phyloP scores from a whole-genome alignment of 2,329 filamentous ascomycete genomes.

The Cladosporium sp. region DNA sequence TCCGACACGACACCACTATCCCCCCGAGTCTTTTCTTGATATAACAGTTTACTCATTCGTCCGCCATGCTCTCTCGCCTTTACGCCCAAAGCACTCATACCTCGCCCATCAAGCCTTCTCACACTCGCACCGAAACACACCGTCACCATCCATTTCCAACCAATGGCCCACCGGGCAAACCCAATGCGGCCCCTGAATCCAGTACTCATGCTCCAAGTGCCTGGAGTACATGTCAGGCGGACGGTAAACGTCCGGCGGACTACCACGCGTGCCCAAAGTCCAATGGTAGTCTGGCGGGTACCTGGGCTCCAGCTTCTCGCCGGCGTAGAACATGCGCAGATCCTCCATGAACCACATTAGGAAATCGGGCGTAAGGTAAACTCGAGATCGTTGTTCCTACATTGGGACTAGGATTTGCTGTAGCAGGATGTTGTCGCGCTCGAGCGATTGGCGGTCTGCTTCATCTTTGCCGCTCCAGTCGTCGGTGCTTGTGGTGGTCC shows the following conservation, averaged over 20 bases:
- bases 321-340: constrained; percentile 65
- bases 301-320: constrained; percentile 89
- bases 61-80: not conserved
- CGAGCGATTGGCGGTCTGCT: not conserved
- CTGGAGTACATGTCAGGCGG: not conserved
- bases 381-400: not conserved
- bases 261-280: not conserved
- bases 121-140: not conserved
- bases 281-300: not conserved
- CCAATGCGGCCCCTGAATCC: not conserved
- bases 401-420: not conserved
- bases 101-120: not conserved
- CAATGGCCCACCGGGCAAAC: not conserved
- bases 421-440: not conserved
- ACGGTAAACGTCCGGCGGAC: not conserved
- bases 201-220: not conserved
- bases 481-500: not conserved
- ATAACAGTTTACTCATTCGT: too few relatives aligned
- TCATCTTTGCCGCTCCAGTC: not conserved
- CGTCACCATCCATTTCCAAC: not conserved
- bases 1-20: too few relatives aligned
- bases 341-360: not conserved
- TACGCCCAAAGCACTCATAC: not conserved
- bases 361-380: not conserved
- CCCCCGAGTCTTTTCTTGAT: too few relatives aligned